Percentiles rank a stretch among this genome's conserved stretches.
phyloP scores from a whole-genome alignment of 495 filamentous ascomycete species.

The Paragyromitra xinjiangensis region DNA sequence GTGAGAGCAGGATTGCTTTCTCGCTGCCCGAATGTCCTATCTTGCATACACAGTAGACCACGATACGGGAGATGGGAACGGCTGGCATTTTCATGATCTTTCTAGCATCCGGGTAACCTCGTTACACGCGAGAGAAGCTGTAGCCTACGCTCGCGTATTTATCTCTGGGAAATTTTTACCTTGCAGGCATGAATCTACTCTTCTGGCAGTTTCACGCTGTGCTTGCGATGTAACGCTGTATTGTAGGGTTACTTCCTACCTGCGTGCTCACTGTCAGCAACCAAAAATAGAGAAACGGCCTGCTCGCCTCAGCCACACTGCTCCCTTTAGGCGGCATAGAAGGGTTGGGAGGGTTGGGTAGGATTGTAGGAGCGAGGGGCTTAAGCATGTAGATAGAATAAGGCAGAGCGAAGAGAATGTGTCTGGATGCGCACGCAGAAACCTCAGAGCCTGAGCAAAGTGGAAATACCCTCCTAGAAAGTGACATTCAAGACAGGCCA shows the following conservation, averaged over 20 bases:
- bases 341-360: not conserved
- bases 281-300: slow-evolving; percentile 48
- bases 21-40: no score
- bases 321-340: not conserved
- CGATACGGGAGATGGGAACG: not conserved
- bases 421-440: not conserved
- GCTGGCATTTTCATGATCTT: slow-evolving; percentile 5
- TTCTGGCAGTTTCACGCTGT: slow-evolving; percentile 5
- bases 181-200: slow-evolving; percentile 5
- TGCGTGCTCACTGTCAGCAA: slow-evolving; percentile 21
- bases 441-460: slow-evolving; percentile 14
- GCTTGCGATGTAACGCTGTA: not conserved
- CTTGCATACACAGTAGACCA: no score
- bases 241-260: not conserved
- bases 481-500: slow-evolving; percentile 3
- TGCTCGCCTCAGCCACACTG: slow-evolving; percentile 35
- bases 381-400: slow-evolving; percentile 11
- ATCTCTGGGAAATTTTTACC: not conserved
- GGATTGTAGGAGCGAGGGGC: not conserved
- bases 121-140: not conserved
- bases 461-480: slow-evolving; percentile 14
- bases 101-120: not conserved
- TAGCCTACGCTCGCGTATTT: not conserved
- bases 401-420: not conserved
- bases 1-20: not conserved